These are phyloP conservation scores for Microthyrium microscopicum DNA, from an alignment of 2,329 filamentous ascomycete genomes.

Conservation along the genomic window DNA sequence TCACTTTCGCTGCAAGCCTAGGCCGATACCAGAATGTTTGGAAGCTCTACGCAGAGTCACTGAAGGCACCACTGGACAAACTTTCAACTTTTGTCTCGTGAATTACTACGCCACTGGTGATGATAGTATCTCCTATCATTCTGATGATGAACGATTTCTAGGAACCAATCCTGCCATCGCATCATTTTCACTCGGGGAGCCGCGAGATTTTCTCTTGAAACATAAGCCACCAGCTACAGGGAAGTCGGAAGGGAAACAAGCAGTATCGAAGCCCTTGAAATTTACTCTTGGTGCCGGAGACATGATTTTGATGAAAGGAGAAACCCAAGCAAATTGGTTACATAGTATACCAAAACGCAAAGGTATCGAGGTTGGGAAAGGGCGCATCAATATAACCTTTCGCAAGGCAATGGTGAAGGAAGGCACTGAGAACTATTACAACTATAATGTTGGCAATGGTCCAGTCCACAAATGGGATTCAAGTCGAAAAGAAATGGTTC, in stretches of 20 bases:
- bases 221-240: slow-evolving; percentile 52
- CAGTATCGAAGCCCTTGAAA: slow-evolving; percentile 27
- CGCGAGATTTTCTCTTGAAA: slow-evolving; percentile 62
- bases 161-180: slow-evolving; percentile 55
- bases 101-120: slow-evolving; percentile 69
- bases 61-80: slow-evolving; percentile 48
- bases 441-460: slow-evolving; percentile 63
- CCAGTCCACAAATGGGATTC: slow-evolving; percentile 53
- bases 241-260: slow-evolving; percentile 16
- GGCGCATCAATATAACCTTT: slow-evolving; percentile 63
- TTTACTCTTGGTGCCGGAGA: slow-evolving; percentile 48
- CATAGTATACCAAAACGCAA: slow-evolving; percentile 64
- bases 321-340: slow-evolving; percentile 60
- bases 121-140: slow-evolving; percentile 66
- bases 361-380: slow-evolving; percentile 42
- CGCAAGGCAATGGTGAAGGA: slow-evolving; percentile 51
- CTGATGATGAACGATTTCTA: slow-evolving; percentile 64
- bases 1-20: slow-evolving; percentile 45
- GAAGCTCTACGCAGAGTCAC: slow-evolving; percentile 44
- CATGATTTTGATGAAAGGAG: slow-evolving; percentile 63
- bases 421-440: slow-evolving; percentile 70
- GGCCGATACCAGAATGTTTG: slow-evolving; percentile 56
- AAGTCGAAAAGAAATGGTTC: slow-evolving; percentile 32
- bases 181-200: slow-evolving; percentile 55
- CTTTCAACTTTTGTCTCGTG: slow-evolving; percentile 64